These are phyloP conservation scores for Gymnopilus dilepis DNA, from an alignment of 768 basidiomycete species.

Conservation along the genomic window DNA sequence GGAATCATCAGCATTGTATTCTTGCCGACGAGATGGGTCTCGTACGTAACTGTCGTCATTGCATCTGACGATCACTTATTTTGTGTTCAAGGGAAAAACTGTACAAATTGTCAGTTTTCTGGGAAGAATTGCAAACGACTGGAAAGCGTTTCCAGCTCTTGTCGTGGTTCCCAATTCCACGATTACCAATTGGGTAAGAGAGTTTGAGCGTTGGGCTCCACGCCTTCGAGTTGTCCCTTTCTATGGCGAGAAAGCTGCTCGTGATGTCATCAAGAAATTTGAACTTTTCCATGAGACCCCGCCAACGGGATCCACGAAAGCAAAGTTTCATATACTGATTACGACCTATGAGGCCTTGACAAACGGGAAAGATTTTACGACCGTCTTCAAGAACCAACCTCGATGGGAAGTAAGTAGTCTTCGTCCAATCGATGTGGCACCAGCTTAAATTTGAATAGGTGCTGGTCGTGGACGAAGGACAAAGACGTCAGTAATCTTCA, in stretches of 20 bases:
- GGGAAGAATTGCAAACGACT: conserved; percentile 61
- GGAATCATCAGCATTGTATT: conserved; percentile 82
- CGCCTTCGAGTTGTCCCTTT: conserved; percentile 80
- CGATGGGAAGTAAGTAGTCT: conserved; percentile 78
- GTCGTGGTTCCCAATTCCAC: conserved; percentile 97
- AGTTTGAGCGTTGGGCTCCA: conserved; percentile 89
- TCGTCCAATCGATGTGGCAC: not conserved
- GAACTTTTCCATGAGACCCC: conserved; percentile 72
- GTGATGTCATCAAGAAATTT: conserved; percentile 80
- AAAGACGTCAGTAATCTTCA: conserved; percentile 66
- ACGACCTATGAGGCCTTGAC: conserved; percentile 92
- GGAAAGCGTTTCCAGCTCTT: conserved; percentile 75
- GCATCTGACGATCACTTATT: not conserved
- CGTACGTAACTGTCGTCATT: conserved; percentile 43
- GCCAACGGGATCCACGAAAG: conserved; percentile 47
- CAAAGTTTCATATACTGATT: conserved; percentile 88
- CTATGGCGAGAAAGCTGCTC: conserved; percentile 79
- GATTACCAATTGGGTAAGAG: conserved; percentile 93
- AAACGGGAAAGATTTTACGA: conserved; percentile 66
- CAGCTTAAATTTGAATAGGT: conserved; percentile 38
- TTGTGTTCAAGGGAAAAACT: conserved; percentile 73
- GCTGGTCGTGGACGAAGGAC: conserved; percentile 93
- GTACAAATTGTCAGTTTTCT: conserved; percentile 90
- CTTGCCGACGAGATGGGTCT: conserved; percentile 98
- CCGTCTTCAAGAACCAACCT: conserved; percentile 80